Evolutionary conservation across 2,329 filamentous ascomycete genomes (phyloP), one percentile per base, ranked within the genome.

Genomic region (Cladophialophora yegresii): DNA sequence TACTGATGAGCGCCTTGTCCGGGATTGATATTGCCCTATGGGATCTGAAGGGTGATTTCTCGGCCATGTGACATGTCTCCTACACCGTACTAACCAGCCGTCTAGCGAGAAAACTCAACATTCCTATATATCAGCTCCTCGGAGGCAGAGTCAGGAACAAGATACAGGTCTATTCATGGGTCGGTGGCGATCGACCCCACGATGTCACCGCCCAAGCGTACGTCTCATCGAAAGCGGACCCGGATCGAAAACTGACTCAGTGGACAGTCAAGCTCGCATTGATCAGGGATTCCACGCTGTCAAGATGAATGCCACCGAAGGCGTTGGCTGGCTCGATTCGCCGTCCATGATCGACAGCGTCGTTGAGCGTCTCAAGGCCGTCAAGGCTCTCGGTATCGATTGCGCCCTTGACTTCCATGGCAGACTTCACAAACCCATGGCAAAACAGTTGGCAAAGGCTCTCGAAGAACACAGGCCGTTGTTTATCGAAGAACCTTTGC

Each of bases 341-440:
- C 90, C 90, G 0, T 79, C 82, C 0, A 81, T 82, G 0, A 80
- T 93, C 0, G 82, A 89, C 50, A 79, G 82, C 6, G 86, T 84
- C 51, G 85, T 92, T 1, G 84, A 89, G 63, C 82, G 90, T 1
- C 78, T 93, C 12, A 86, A 87, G 68, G 80, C 83, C 0, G 89
- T 93, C 9, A 91, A 89, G 72, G 80, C 82, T 0, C 76, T 91
- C 0, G 89, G 89, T 1, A 83, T 93, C 70, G 89, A 92, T 61
- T 89, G 84, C 0, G 90, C 86, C 1, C 81, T 93, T 28, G 90
- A 93, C 71, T 92, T 92, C 75, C 90, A 93, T 73, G 90, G 90
- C 2, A 84, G 89, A 2, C 77, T 90, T 0, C 89, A 91, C 75
- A 87, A 87, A 66, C 86, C 88, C 12, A 91, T 91, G 89, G 88